Evolutionary conservation across 2,329 filamentous ascomycete genomes (phyloP), one percentile per base, ranked within the genome.

Genomic region (Aspergillus ibericus): DNA sequence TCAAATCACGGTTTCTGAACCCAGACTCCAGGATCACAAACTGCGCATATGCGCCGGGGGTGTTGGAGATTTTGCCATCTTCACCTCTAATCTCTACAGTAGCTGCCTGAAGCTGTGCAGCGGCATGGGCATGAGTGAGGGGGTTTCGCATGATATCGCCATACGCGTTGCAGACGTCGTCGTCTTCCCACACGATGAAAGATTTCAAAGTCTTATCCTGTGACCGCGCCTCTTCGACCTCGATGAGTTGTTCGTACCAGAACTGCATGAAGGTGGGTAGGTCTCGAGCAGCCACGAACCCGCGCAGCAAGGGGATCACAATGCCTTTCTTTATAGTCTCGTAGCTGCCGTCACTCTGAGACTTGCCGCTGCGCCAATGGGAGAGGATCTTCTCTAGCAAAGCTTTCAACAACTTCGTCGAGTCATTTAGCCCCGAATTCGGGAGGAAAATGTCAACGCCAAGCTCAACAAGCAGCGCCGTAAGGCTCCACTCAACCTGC

Each of bases 151-250:
- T 59, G 53, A 75, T 49, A 15, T 73, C 69, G 27, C 70, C 66
- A 64, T 75, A 79, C 35, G 63, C 66, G 25, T 72, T 68, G 34
- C 73, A 74, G 13, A 80, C 35, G 59, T 78, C 75, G 52, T 80
- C 76, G 56, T 80, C 77, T 62, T 80, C 78, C 78, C 78, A 81
- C 3, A 79, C 69, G 6, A 75, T 74, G 57, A 74, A 73, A 5
- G 57, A 42, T 44, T 62, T 56, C 25, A 72, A 48, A 25, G 55
- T 65, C 34, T 50, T 48, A 36, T 70, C 62, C 49, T 61, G 51
- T 12, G 57, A 62, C 55, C 74, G 73, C 42, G 68, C 62, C 64
- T 70, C 60, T 59, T 79, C 75, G 10, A 78, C 60, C 7, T 68
- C 60, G n/a, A 67, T 59, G 13, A 80, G 66, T 55, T 77, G 73